phyloP scores from a whole-genome alignment of 768 basidiomycete species.

The Russula griseocarnosa region DNA sequence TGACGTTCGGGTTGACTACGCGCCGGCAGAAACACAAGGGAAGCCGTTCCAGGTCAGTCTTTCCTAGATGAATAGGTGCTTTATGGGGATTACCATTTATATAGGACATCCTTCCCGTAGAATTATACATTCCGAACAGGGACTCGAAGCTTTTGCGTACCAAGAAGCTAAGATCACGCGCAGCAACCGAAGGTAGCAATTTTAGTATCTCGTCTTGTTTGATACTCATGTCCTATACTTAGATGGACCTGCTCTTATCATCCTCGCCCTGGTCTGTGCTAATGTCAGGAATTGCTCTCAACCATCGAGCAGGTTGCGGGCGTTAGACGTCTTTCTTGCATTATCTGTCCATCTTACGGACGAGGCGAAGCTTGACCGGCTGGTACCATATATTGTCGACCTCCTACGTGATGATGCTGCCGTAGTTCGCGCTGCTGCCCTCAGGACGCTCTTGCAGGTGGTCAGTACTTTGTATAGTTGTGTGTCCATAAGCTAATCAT shows the following conservation, averaged over 20 bases:
- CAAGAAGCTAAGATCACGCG: constrained; percentile 38
- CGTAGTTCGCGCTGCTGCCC: constrained; percentile 71
- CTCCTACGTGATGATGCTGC: constrained; percentile 83
- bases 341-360: constrained; percentile 80
- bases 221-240: not conserved
- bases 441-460: constrained; percentile 77
- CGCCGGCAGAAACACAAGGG: constrained; percentile 41
- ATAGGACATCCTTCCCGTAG: constrained; percentile 75
- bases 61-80: not conserved
- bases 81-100: not conserved
- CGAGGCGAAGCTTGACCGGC: constrained; percentile 90
- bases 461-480: constrained; percentile 45
- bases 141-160: constrained; percentile 47
- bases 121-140: constrained; percentile 63
- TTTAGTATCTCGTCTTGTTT: not conserved
- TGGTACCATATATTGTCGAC: constrained; percentile 89
- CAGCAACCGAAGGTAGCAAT: constrained; percentile 58
- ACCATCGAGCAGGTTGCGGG: constrained; percentile 81
- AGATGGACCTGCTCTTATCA: constrained; percentile 88
- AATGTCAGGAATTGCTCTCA: constrained; percentile 85
- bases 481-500: not conserved
- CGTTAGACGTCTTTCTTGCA: constrained; percentile 82
- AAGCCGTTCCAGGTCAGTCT: constrained; percentile 57
- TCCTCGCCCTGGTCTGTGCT: constrained; percentile 81
- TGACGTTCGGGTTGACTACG: constrained; percentile 56